Percentiles rank a stretch among this genome's conserved stretches.
Evolutionary conservation across 2,329 filamentous ascomycete genomes (phyloP).

Genomic region (Diaporthe velutina): DNA sequence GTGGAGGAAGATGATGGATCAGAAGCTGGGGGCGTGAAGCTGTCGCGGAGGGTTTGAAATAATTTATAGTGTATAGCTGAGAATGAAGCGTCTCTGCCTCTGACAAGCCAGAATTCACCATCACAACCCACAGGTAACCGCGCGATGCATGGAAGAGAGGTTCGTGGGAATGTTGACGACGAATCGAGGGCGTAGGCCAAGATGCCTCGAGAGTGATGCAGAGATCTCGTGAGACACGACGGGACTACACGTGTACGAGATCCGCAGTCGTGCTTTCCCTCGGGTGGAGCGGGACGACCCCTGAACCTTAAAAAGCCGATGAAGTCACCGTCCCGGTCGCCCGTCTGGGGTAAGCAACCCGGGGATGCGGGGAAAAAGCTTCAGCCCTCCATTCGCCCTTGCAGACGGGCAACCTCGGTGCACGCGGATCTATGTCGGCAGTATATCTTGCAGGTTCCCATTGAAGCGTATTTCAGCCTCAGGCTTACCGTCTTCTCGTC

Average conservation of each 20-base stretch:
- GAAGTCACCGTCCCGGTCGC: constrained; percentile 29
- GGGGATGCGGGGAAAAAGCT: constrained; percentile 20
- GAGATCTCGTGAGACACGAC: background rate
- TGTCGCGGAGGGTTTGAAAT: background rate
- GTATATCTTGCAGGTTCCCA: constrained; percentile 3
- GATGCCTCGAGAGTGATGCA: background rate
- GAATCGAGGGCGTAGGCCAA: background rate
- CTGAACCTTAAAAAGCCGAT: constrained; percentile 27
- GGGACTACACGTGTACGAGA: background rate
- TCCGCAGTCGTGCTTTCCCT: background rate
- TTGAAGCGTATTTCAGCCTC: constrained; percentile 10
- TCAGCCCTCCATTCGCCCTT: constrained; percentile 18
- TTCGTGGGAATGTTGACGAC: constrained; percentile 6
- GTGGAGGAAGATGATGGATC: constrained; percentile 76
- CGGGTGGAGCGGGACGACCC: constrained; percentile 10
- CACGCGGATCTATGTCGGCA: constrained; percentile 1
- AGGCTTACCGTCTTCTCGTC: background rate
- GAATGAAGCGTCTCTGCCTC: background rate
- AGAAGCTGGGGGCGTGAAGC: constrained; percentile 46
- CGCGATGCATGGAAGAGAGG: background rate
- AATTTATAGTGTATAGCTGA: background rate
- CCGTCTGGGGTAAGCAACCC: constrained; percentile 29
- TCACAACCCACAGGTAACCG: background rate
- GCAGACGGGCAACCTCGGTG: constrained; percentile 25
- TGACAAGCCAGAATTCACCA: too few relatives aligned